A percentile compares a stretch with the other conserved stretches of the same genome.
These are phyloP conservation scores for Colletotrichum tofieldiae DNA, from an alignment of 2,329 filamentous ascomycete species.

Conservation along the genomic window DNA sequence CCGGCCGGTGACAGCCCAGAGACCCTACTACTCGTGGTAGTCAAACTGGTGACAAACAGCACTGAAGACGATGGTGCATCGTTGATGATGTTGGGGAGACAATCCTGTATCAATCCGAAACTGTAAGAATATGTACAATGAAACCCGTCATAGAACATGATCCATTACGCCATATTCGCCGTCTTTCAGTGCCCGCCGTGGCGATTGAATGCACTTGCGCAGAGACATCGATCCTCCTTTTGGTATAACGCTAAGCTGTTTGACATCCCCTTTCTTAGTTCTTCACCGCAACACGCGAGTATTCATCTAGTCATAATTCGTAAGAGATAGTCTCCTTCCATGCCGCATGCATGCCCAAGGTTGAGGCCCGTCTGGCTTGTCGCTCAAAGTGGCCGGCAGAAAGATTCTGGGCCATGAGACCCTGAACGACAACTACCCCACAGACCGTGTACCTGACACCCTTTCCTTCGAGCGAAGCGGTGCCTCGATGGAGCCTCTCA, in stretches of 20 bases:
- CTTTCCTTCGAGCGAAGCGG: background rate
- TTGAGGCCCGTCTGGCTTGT: background rate
- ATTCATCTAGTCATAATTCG: conserved; percentile 38
- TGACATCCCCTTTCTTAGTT: background rate
- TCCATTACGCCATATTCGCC: conserved; percentile 21
- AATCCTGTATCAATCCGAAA: conserved; percentile 23
- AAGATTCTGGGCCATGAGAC: background rate
- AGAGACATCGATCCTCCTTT: background rate
- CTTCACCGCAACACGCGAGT: conserved; percentile 4
- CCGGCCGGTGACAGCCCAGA: conserved; percentile 85
- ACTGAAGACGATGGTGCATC: background rate
- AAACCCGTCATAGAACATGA: conserved; percentile 23
- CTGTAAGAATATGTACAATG: conserved; percentile 43
- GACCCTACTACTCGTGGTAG: conserved; percentile 94
- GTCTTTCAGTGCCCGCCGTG: background rate
- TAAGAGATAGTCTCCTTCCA: background rate
- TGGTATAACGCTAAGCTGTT: conserved; percentile 18
- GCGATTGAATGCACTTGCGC: conserved; percentile 1
- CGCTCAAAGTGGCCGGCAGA: background rate
- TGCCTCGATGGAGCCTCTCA: background rate
- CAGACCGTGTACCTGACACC: background rate
- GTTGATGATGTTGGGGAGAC: background rate
- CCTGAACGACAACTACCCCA: background rate
- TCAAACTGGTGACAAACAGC: conserved; percentile 6
- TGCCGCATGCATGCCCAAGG: background rate